These are phyloP conservation scores for Phoma sp. DNA, from an alignment of 2,329 filamentous ascomycete genomes.

Conservation along the genomic window DNA sequence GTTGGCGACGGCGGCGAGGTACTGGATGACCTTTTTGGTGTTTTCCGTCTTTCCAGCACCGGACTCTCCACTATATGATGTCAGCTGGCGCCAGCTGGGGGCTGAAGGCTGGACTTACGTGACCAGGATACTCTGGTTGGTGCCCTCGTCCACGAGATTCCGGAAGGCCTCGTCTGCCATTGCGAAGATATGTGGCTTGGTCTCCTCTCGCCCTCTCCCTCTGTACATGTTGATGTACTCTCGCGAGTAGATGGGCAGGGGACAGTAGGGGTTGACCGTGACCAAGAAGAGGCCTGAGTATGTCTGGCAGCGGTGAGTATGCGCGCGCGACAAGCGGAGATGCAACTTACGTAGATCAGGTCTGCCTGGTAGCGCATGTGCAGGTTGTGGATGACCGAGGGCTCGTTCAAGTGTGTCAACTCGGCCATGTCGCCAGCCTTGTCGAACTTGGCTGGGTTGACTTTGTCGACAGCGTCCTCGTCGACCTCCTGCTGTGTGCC, in stretches of 20 bases:
- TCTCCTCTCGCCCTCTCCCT: slow-evolving; percentile 88
- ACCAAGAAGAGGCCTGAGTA: slow-evolving; percentile 97
- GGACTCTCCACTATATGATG: slow-evolving; percentile 73
- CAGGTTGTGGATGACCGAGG: slow-evolving; percentile 96
- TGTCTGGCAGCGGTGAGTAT: slow-evolving; percentile 61
- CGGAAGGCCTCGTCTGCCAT: slow-evolving; percentile 97
- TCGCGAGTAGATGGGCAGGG: slow-evolving; percentile 91
- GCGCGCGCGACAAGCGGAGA: background rate
- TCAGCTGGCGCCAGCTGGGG: slow-evolving; percentile 20
- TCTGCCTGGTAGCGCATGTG: slow-evolving; percentile 95
- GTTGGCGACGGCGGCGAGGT: slow-evolving; percentile 90
- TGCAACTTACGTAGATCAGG: slow-evolving; percentile 74
- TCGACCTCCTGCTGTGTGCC: slow-evolving; percentile 92
- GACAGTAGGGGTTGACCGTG: slow-evolving; percentile 95
- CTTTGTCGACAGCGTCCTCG: slow-evolving; percentile 90
- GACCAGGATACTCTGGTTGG: slow-evolving; percentile 96
- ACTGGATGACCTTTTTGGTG: slow-evolving; percentile 99
- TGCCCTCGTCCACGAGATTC: slow-evolving; percentile 91
- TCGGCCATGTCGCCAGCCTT: slow-evolving; percentile 99
- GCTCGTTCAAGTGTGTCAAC: slow-evolving; percentile 95
- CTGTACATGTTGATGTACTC: slow-evolving; percentile 99
- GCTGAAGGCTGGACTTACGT: slow-evolving; percentile 60
- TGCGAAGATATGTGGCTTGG: slow-evolving; percentile 95
- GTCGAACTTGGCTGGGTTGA: slow-evolving; percentile 99
- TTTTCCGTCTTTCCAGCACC: slow-evolving; percentile 99